Conservation (phyloP, 805 yeast species). For the Kazachstania africana region DNA sequence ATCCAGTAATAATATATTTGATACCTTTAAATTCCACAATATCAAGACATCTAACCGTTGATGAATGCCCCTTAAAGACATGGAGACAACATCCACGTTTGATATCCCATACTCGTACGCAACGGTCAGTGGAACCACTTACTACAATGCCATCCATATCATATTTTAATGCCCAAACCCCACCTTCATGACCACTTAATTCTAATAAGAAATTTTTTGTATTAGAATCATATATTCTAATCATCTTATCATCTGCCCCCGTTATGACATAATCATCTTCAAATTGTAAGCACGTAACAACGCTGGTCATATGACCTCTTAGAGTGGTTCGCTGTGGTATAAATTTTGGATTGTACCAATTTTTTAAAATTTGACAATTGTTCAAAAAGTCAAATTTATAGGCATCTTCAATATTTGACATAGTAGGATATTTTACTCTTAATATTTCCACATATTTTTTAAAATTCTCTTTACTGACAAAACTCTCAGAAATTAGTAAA, state of each 20-base stretch:
- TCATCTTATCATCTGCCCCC: slow-evolving; percentile 79
- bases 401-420: slow-evolving; percentile 24
- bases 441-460: slow-evolving; percentile 20
- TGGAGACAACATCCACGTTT: slow-evolving; percentile 79
- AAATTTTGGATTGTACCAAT: slow-evolving; percentile 74
- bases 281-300: slow-evolving; percentile 91
- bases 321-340: slow-evolving; percentile 57
- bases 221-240: slow-evolving; percentile 67
- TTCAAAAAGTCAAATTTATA: slow-evolving; percentile 37
- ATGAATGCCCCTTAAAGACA: slow-evolving; percentile 80
- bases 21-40: slow-evolving; percentile 55
- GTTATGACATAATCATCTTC: slow-evolving; percentile 85
- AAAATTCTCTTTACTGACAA: slow-evolving; percentile 39
- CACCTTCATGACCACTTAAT: slow-evolving; percentile 86
- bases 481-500: slow-evolving; percentile 49
- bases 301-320: slow-evolving; percentile 61
- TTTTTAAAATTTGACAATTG: slow-evolving; percentile 65
- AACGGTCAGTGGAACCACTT: slow-evolving; percentile 89
- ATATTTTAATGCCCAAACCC: slow-evolving; percentile 96
- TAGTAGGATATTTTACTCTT: slow-evolving; percentile 17
- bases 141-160: slow-evolving; percentile 62
- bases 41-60: slow-evolving; percentile 87
- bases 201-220: slow-evolving; percentile 55
- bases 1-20: slow-evolving; percentile 73
- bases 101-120: slow-evolving; percentile 90